Evolutionary conservation across 345 rosid genomes (phyloP).

Genomic region (Hypericum perforatum): DNA sequence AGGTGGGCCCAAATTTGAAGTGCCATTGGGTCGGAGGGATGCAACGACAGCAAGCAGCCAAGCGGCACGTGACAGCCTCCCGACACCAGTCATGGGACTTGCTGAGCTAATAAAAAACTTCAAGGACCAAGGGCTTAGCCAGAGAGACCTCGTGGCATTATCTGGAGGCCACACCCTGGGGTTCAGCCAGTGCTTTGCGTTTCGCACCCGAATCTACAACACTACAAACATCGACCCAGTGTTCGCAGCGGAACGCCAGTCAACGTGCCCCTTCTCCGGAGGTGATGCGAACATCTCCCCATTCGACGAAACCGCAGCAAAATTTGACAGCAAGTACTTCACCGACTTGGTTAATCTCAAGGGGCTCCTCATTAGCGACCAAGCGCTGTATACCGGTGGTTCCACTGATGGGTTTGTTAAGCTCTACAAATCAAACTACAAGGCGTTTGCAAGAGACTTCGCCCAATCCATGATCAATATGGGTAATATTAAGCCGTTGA

Average conservation of each 20-base stretch:
- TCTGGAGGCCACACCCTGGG: constrained; percentile 53
- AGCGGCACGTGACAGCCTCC: constrained; percentile 20
- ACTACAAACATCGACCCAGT: constrained; percentile 23
- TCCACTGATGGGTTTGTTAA: constrained; percentile 25
- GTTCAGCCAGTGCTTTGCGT: constrained; percentile 21
- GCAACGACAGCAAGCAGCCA: constrained; percentile 26
- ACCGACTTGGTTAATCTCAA: constrained; percentile 18
- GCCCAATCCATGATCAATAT: constrained; percentile 38
- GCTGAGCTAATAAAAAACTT: constrained; percentile 26
- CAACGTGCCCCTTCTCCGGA: constrained; percentile 21
- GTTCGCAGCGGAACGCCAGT: constrained; percentile 23
- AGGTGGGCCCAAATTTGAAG: constrained; percentile 37
- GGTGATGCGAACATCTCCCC: constrained; percentile 27
- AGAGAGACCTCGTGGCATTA: constrained; percentile 37
- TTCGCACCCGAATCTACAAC: constrained; percentile 24
- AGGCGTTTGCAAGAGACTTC: constrained; percentile 28
- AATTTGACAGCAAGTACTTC: constrained; percentile 33
- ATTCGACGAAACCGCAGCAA: constrained; percentile 19
- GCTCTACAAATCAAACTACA: constrained; percentile 15
- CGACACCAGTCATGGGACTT: constrained; percentile 30
- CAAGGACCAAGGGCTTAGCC: constrained; percentile 30
- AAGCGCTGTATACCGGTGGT: constrained; percentile 34
- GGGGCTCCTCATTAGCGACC: constrained; percentile 43
- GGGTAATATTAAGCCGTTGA: constrained; percentile 43
- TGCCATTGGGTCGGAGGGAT: constrained; percentile 35